Conservation (phyloP, 106 monocot species). For the Gastrodia elata region DNA sequence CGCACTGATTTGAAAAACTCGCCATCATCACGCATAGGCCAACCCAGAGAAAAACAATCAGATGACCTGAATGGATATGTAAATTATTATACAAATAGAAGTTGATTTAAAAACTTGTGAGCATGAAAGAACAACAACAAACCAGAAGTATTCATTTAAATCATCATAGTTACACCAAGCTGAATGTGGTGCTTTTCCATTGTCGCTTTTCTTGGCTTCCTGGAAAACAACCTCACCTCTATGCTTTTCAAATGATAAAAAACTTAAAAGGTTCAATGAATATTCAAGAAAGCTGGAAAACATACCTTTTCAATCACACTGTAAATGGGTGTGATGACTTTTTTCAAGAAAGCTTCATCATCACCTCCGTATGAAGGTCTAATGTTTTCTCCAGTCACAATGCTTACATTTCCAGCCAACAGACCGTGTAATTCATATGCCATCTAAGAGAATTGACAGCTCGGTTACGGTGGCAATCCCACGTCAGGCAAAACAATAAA, state of each 20-base stretch:
- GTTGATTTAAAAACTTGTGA: not conserved
- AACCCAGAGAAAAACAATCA: slow-evolving; percentile 94
- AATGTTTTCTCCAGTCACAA: slow-evolving; percentile 90
- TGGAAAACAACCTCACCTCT: slow-evolving; percentile 20
- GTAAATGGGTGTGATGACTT: slow-evolving; percentile 94
- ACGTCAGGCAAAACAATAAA: not conserved
- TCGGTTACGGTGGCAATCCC: not conserved
- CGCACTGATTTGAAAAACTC: slow-evolving; percentile 78
- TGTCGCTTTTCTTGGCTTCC: slow-evolving; percentile 85
- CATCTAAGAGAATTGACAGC: slow-evolving; percentile 39
- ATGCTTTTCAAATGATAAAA: not conserved
- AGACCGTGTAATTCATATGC: slow-evolving; percentile 90
- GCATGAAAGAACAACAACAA: slow-evolving; percentile 5
- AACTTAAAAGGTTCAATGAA: not conserved
- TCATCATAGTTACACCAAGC: slow-evolving; percentile 98
- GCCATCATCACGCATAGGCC: slow-evolving; percentile 96
- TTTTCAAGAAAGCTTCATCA: slow-evolving; percentile 87
- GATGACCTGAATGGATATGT: slow-evolving; percentile 45
- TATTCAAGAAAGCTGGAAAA: not conserved
- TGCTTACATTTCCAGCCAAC: slow-evolving; percentile 78
- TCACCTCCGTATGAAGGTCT: slow-evolving; percentile 93
- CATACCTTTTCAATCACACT: slow-evolving; percentile 83
- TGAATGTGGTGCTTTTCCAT: slow-evolving; percentile 88
- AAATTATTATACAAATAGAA: not conserved
- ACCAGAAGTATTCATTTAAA: slow-evolving; percentile 99